phyloP scores from a whole-genome alignment of 1,139 yeast species.

The Candida sanyaensis region DNA sequence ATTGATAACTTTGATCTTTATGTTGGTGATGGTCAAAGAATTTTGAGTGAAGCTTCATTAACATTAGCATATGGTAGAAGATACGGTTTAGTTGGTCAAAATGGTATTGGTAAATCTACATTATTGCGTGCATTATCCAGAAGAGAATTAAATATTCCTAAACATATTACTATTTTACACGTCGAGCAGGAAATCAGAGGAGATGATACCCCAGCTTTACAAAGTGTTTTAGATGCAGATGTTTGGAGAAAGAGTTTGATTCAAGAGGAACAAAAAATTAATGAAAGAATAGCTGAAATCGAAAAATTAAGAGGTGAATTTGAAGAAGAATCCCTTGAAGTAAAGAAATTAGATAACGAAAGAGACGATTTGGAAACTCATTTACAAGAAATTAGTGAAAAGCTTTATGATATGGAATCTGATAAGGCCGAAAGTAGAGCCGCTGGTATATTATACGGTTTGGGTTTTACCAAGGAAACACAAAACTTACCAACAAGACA shows the following conservation, averaged over 20 bases:
- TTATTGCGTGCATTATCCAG: slow-evolving; percentile 85
- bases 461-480: slow-evolving; percentile 89
- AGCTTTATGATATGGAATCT: slow-evolving; percentile 88
- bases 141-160: slow-evolving; percentile 91
- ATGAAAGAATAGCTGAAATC: slow-evolving; percentile 73
- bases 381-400: slow-evolving; percentile 76
- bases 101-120: slow-evolving; percentile 99
- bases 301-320: slow-evolving; percentile 68
- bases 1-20: slow-evolving; percentile 89
- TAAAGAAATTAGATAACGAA: slow-evolving; percentile 82
- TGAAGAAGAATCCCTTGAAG: slow-evolving; percentile 82
- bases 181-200: slow-evolving; percentile 98
- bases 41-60: slow-evolving; percentile 82
- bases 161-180: slow-evolving; percentile 90
- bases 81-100: slow-evolving; percentile 97
- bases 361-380: slow-evolving; percentile 81
- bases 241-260: slow-evolving; percentile 95
- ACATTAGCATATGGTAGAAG: slow-evolving; percentile 91
- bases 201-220: slow-evolving; percentile 86
- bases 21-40: slow-evolving; percentile 95
- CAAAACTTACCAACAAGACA: slow-evolving; percentile 82
- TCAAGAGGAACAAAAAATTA: slow-evolving; percentile 72
- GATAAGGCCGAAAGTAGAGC: slow-evolving; percentile 98
- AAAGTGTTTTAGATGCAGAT: slow-evolving; percentile 96
- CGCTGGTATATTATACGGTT: slow-evolving; percentile 88